Conservation (phyloP, 2,329 filamentous ascomycete species). For the Aspergillus vadensis region DNA sequence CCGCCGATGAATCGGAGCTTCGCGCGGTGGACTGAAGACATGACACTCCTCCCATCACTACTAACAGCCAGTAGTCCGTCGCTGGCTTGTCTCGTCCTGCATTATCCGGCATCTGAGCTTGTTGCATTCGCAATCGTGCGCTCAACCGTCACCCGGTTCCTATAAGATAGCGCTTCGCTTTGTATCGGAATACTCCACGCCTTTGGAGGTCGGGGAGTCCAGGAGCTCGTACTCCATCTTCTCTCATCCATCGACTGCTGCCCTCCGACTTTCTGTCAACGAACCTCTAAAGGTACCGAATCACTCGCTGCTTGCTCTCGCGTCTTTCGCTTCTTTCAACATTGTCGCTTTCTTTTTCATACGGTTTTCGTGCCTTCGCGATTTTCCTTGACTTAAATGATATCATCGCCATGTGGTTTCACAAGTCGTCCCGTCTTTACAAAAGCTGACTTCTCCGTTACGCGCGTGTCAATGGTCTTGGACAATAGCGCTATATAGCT, state of each 20-base stretch:
- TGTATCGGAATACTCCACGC: background rate
- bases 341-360: conserved; percentile 4
- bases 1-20: conserved; percentile 11
- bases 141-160: background rate
- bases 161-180: background rate
- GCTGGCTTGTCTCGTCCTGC: background rate
- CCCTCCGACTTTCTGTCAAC: background rate
- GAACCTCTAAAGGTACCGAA: conserved; percentile 17
- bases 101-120: background rate
- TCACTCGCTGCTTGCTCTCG: conserved; percentile 1
- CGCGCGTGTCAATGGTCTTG: conserved; percentile 22
- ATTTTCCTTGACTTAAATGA: conserved; percentile 8
- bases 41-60: background rate
- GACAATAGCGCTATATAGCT: conserved; percentile 20
- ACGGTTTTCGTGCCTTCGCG: conserved; percentile 6
- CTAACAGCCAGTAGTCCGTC: background rate
- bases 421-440: background rate
- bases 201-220: background rate
- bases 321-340: background rate
- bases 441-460: conserved; percentile 24
- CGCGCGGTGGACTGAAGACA: conserved; percentile 9
- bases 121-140: background rate
- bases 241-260: background rate
- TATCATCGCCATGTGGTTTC: background rate
- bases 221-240: background rate